Evolutionary conservation across 2,329 filamentous ascomycete genomes (phyloP).

Genomic region (Hymenoscyphus scutula): DNA sequence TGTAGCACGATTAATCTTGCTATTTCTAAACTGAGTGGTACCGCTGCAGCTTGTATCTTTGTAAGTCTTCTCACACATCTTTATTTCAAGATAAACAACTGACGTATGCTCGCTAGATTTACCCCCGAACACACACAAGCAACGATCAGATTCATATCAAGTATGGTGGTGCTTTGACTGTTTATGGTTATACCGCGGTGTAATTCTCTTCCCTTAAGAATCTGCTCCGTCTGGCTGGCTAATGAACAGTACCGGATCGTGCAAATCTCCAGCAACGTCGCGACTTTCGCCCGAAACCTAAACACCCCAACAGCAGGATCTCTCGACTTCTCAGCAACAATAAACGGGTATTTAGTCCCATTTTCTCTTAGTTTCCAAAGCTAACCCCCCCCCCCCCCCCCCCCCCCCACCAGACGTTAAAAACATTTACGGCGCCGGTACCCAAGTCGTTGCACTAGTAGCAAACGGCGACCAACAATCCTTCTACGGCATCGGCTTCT

Average conservation of each 20-base stretch:
- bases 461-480: constrained; percentile 47
- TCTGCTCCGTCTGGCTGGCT: not conserved
- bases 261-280: not conserved
- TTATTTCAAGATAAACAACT: not conserved
- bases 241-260: not conserved
- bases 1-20: not conserved
- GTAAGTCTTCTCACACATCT: not conserved
- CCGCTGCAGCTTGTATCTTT: not conserved
- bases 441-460: constrained; percentile 52
- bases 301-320: not conserved
- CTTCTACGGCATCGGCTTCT: constrained; percentile 53
- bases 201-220: not conserved
- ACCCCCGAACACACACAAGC: constrained; percentile 53
- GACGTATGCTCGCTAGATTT: constrained; percentile 35
- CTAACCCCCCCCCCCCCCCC: too few species aligned
- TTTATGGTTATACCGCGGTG: constrained; percentile 48
- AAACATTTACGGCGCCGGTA: constrained; percentile 46
- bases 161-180: constrained; percentile 13
- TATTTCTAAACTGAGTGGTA: not conserved
- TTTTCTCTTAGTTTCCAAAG: too few species aligned
- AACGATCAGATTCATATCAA: constrained; percentile 42
- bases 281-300: not conserved
- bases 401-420: constrained; percentile 39
- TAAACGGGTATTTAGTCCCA: too few species aligned
- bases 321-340: not conserved